Evolutionary conservation across 2,329 filamentous ascomycete genomes (phyloP), one percentile per base, ranked within the genome.

Genomic region (Thielaviopsis punctulata): DNA sequence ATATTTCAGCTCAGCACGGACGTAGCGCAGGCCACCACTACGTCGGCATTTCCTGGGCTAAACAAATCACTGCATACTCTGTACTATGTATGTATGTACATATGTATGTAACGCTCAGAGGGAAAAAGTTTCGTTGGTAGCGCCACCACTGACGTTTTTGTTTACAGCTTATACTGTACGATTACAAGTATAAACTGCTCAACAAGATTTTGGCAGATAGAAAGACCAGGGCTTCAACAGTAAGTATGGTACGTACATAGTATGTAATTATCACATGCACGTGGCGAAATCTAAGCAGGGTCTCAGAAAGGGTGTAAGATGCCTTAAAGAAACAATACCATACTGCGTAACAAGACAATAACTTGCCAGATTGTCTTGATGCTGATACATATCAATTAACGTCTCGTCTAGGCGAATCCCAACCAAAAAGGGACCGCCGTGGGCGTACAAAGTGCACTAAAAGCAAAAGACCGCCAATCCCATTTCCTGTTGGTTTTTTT

Each of bases 91-190:
- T n/a, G n/a, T n/a, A n/a, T n/a, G n/a, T n/a, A n/a, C n/a, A n/a
- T n/a, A n/a, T n/a, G n/a, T n/a, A n/a, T n/a, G n/a, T n/a, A n/a
- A n/a, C n/a, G n/a, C n/a, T n/a, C n/a, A n/a, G n/a, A n/a, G n/a
- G n/a, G n/a, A n/a, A n/a, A n/a, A n/a, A n/a, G 24, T 49, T 27
- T 53, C 21, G 36, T 22, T 51, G 21, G 43, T 49, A 24, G 25
- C 13, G 19, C 13, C 23, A 13, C 43, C 23, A 10, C n/a, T 45
- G 30, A 25, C 24, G 48, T 25, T 25, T 48, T 27, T 27, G 43
- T 36, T 48, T n/a, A n/a, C n/a, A n/a, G n/a, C n/a, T n/a, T n/a
- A n/a, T n/a, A n/a, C n/a, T n/a, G n/a, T n/a, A n/a, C n/a, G n/a
- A n/a, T n/a, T n/a, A n/a, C n/a, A n/a, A n/a, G n/a, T n/a, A n/a